Evolutionary conservation across 1,139 yeast genomes (phyloP).

Genomic region (Pichia sp.): DNA sequence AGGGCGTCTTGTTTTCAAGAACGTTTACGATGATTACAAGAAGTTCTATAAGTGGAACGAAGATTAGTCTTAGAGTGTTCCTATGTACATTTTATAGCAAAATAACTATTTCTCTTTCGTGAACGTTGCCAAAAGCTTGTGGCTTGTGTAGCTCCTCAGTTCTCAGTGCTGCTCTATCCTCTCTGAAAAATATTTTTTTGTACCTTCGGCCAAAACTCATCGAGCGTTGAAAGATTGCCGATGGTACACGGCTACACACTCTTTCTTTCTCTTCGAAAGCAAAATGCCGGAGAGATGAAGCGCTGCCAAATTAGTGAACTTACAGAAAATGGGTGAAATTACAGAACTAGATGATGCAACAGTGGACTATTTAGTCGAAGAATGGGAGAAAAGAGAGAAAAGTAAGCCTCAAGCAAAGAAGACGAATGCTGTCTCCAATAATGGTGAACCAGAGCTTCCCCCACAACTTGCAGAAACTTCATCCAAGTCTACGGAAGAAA

Average conservation of each 20-base stretch:
- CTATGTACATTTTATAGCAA: too few species aligned
- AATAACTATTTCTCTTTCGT: too few species aligned
- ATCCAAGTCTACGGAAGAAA: slow-evolving; percentile 65
- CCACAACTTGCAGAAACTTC: slow-evolving; percentile 71
- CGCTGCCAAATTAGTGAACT: too few species aligned
- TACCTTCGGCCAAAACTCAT: too few species aligned
- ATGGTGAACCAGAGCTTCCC: slow-evolving; percentile 76
- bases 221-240: too few species aligned
- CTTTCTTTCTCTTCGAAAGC: too few species aligned
- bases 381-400: slow-evolving; percentile 39
- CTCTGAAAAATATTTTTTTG: too few species aligned
- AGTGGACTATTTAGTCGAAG: slow-evolving; percentile 23
- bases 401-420: slow-evolving; percentile 16
- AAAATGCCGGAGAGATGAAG: too few species aligned
- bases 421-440: slow-evolving; percentile 34
- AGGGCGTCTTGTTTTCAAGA: slow-evolving; percentile 62
- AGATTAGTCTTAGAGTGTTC: slow-evolving; percentile 26
- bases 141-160: too few species aligned
- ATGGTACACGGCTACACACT: too few species aligned
- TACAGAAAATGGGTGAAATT: slow-evolving; percentile 23
- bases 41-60: slow-evolving; percentile 82
- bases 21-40: slow-evolving; percentile 65
- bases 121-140: too few species aligned
- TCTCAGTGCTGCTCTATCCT: too few species aligned
- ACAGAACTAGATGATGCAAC: slow-evolving; percentile 19